Base-by-base conservation (phyloP, 495 filamentous ascomycete species). In the Aspergillus steynii region DNA sequence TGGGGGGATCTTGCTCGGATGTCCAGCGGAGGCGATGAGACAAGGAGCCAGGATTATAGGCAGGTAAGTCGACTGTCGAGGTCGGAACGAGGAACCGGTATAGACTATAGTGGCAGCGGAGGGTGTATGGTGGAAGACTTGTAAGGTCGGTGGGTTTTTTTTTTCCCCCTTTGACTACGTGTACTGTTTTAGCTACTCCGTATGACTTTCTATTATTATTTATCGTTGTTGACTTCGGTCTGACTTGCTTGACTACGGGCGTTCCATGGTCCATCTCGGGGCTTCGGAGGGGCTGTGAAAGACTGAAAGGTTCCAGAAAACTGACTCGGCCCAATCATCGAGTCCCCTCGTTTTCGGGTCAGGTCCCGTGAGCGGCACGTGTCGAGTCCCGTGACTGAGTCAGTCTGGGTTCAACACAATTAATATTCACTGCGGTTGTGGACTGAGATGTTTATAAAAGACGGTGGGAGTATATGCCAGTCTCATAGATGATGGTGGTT, bases 181-280 rank as follows among this genome's bases (percentile, higher is more conserved):
- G 20, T 26, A 50, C 48, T 7, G 10, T n/a, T 3, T 14, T 14
- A 50, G 8, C 48, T 14, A 25, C 48, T 29, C 10, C 25, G 7
- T 51, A 29, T 5, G 14, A 20, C 48, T 27, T 26, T 2, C 48
- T 50, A 27, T 50, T 25, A 50, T 50, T 50, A 7, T 29, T 42
- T 50, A 7, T 29, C 14, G 37, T 42, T 14, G 37, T 42, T 42
- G 37, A 42, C 37, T 42, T 42, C 9, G 37, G 37, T 42, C 37
- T 42, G 7, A 42, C 8, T 42, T 42, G 37, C 8, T 42, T 42
- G 37, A 14, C 37, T 14, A 15, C 37, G 37, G 34, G 51, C 31
- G 58, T 55, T 42, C 50, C 51, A 55, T 50, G 48, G 37, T 45
- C 26, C n/a, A 60, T 42, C 58, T 47, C 52, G 58, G 58, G 29